phyloP scores from a whole-genome alignment of 441 rosid genomes.

The Theobroma grandiflorum region DNA sequence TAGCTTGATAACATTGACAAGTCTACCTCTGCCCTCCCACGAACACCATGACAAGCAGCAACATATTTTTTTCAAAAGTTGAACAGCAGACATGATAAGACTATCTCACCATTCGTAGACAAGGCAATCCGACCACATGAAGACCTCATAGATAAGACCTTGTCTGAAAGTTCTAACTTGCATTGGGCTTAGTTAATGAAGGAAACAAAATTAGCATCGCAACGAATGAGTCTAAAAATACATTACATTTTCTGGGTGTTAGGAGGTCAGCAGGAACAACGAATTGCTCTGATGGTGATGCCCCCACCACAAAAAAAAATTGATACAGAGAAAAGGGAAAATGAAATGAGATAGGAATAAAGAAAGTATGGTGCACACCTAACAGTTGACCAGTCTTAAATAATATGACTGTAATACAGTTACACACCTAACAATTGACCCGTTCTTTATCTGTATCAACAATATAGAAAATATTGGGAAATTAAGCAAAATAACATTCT shows the following conservation, averaged over 20 bases:
- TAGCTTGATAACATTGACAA: too few species aligned
- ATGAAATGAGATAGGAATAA: not conserved
- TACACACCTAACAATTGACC: constrained; percentile 25
- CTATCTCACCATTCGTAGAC: not conserved
- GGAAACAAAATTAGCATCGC: not conserved
- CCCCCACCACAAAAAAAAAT: not conserved
- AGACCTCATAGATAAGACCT: not conserved
- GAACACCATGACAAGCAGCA: too few species aligned
- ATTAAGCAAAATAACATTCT: not conserved
- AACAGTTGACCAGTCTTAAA: constrained; percentile 37
- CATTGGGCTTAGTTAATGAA: not conserved
- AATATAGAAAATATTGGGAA: not conserved
- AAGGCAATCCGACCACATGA: not conserved
- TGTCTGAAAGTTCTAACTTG: not conserved
- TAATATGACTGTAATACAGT: not conserved
- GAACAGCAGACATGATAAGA: not conserved
- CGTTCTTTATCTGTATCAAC: constrained; percentile 15
- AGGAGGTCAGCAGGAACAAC: not conserved
- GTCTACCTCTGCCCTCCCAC: too few species aligned
- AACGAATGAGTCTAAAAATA: not conserved
- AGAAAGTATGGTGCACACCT: constrained; percentile 20
- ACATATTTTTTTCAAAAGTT: not conserved
- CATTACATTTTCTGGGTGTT: not conserved
- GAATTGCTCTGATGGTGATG: not conserved
- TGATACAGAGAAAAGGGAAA: not conserved